These are phyloP conservation scores for Drechslerella coelobrocha DNA, from an alignment of 2,329 filamentous ascomycete genomes.

Conservation along the genomic window DNA sequence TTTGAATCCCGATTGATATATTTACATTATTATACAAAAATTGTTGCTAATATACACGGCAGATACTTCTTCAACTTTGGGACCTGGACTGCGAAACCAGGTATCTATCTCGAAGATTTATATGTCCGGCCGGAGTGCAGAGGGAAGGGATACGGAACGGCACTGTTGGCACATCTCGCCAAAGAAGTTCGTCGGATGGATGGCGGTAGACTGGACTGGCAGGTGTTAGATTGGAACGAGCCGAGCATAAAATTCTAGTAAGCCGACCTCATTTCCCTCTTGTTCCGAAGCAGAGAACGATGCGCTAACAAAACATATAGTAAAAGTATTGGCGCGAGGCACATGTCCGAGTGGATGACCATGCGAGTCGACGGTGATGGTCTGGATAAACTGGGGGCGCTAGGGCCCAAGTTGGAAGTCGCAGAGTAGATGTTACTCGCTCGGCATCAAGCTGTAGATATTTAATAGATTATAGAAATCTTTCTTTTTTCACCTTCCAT, in stretches of 20 bases:
- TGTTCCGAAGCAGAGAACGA: background rate
- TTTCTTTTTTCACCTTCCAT: background rate
- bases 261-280: slow-evolving; percentile 2
- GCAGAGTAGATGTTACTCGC: slow-evolving; percentile 19
- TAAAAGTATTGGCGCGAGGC: slow-evolving; percentile 70
- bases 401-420: slow-evolving; percentile 55
- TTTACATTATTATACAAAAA: slow-evolving; percentile 53
- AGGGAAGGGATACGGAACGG: slow-evolving; percentile 79
- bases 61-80: slow-evolving; percentile 96
- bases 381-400: slow-evolving; percentile 67
- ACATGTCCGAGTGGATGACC: slow-evolving; percentile 74
- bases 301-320: slow-evolving; percentile 20
- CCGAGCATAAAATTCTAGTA: slow-evolving; percentile 85
- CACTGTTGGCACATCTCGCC: slow-evolving; percentile 77
- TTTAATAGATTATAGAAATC: background rate
- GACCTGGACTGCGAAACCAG: slow-evolving; percentile 85
- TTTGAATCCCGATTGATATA: no score
- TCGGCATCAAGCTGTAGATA: background rate
- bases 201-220: slow-evolving; percentile 84
- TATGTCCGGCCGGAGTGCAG: slow-evolving; percentile 76
- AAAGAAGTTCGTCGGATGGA: slow-evolving; percentile 75
- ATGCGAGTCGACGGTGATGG: slow-evolving; percentile 75
- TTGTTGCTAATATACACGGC: slow-evolving; percentile 63
- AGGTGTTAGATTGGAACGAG: slow-evolving; percentile 90
- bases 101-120: slow-evolving; percentile 94